A percentile compares a stretch with the other conserved stretches of the same genome.
Evolutionary conservation across 371 early-diverging fungal genomes (phyloP).

Genomic region (Mortierella sp.): DNA sequence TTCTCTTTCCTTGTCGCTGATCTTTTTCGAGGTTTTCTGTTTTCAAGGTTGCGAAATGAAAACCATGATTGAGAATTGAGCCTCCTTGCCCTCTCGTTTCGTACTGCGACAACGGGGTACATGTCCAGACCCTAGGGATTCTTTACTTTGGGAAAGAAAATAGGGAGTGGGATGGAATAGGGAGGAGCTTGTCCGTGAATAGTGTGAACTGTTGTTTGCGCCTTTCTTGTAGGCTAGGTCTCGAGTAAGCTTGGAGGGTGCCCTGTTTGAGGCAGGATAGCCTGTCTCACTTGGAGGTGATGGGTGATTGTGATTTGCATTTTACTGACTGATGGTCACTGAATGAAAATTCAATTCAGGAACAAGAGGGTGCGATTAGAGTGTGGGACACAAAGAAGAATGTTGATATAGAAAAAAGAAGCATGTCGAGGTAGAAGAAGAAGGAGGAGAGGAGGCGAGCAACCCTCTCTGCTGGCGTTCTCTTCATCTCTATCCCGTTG

Average conservation of each 20-base stretch:
- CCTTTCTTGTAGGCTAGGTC: neutral
- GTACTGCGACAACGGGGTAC: neutral
- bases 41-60: neutral
- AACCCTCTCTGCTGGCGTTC: too few species aligned
- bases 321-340: neutral
- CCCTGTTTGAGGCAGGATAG: neutral
- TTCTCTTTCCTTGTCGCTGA: neutral
- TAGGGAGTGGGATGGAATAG: too few species aligned
- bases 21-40: neutral
- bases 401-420: too few species aligned
- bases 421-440: too few species aligned
- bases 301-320: neutral
- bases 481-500: neutral
- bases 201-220: neutral
- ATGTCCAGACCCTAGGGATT: neutral
- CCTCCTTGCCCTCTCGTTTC: neutral
- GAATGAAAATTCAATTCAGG: neutral
- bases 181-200: neutral
- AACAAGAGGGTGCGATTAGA: neutral
- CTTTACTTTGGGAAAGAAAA: neutral
- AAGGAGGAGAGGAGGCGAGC: too few species aligned
- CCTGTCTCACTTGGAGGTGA: neutral
- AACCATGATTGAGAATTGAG: slow-evolving; percentile 4
- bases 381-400: too few species aligned
- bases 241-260: neutral